Percentiles rank a stretch among this genome's conserved stretches.
These are phyloP conservation scores for Gleditsia sinensis DNA, from an alignment of 306 rosid species.

Conservation along the genomic window DNA sequence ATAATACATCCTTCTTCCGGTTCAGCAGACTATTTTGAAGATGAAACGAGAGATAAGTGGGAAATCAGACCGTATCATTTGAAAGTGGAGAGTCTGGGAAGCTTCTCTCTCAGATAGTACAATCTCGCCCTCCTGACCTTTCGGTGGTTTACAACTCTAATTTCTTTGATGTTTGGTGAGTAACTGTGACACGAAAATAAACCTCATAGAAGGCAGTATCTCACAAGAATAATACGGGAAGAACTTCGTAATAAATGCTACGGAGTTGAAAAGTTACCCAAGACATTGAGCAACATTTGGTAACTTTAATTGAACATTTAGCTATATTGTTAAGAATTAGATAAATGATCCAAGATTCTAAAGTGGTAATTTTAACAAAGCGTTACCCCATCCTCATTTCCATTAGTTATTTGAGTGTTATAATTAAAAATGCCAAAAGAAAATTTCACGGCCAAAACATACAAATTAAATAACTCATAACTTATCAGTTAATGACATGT, in stretches of 20 bases:
- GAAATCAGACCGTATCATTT: conserved; percentile 51
- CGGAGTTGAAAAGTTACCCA: not conserved
- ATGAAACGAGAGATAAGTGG: conserved; percentile 19
- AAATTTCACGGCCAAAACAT: not conserved
- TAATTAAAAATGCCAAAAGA: not conserved
- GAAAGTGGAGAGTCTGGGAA: conserved; percentile 94
- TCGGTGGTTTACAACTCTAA: conserved; percentile 78
- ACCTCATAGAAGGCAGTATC: conserved; percentile 13
- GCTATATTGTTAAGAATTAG: not conserved
- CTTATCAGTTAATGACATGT: not conserved
- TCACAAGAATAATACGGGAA: conserved; percentile 12
- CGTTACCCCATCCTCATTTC: not conserved
- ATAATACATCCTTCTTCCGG: conserved; percentile 16
- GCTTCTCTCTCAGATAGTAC: conserved; percentile 91
- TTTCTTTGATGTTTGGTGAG: conserved; percentile 92
- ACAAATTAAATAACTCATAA: not conserved
- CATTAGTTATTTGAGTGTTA: not conserved
- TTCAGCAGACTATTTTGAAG: conserved; percentile 38
- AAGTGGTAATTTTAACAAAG: not conserved
- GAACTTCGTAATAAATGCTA: conserved; percentile 7
- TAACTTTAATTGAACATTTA: not conserved
- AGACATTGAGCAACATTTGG: not conserved
- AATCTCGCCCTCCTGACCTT: conserved; percentile 91
- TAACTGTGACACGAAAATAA: conserved; percentile 57
- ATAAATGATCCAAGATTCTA: not conserved